Evolutionary conservation across 306 rosid genomes (phyloP).

Genomic region (Castanea mollissima): DNA sequence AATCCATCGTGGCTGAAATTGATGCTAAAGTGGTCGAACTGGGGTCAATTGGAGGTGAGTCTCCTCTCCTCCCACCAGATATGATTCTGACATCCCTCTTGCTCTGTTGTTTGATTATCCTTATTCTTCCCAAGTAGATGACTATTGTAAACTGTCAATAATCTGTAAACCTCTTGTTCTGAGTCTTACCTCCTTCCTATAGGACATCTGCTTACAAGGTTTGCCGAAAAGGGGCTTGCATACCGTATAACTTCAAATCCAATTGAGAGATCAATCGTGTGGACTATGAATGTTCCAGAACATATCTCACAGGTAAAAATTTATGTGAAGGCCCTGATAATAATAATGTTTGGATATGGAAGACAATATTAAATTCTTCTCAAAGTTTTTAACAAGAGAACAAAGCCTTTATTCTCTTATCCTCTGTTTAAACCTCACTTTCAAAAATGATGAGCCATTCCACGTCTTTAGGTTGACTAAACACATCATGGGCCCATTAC

Average conservation of each 20-base stretch:
- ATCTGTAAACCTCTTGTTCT: not conserved
- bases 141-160: not conserved
- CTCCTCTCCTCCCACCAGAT: not conserved
- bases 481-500: not conserved
- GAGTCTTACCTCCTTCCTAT: slow-evolving; percentile 15
- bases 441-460: not conserved
- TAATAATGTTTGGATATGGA: not conserved
- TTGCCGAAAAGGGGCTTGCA: slow-evolving; percentile 77
- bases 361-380: not conserved
- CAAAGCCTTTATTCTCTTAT: not conserved
- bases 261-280: slow-evolving; percentile 72
- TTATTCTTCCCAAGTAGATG: slow-evolving; percentile 2
- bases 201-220: slow-evolving; percentile 84
- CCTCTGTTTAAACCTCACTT: not conserved
- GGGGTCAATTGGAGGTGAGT: slow-evolving; percentile 86
- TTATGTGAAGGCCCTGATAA: not conserved
- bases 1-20: slow-evolving; percentile 81
- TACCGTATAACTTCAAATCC: slow-evolving; percentile 84
- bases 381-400: not conserved
- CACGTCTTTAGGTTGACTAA: not conserved
- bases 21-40: slow-evolving; percentile 83
- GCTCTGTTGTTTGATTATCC: not conserved
- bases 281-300: slow-evolving; percentile 92
- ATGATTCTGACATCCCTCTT: too few relatives aligned
- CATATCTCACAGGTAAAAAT: slow-evolving; percentile 62